Evolutionary conservation across 1,284 basidiomycete species (phyloP), one percentile per base, ranked within the genome.

Genomic region (Ceratobasidium sp.): DNA sequence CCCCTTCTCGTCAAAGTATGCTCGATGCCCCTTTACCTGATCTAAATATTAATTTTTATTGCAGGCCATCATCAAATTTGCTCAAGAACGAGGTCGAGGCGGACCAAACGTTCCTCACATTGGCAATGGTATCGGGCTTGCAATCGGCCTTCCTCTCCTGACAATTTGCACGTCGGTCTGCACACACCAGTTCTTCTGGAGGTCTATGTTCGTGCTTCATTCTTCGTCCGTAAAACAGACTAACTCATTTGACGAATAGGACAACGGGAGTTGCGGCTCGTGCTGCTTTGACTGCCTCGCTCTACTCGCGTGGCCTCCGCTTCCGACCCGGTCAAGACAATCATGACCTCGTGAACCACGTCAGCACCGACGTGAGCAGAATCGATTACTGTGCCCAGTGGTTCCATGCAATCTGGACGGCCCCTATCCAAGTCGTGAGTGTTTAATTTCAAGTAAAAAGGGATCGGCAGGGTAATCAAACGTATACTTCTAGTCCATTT

Each of bases 291-390:
- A 92, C 92, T 70, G 85, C 86, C 52, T 89, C 89, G 0, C 87
- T 93, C 30, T 95, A 93, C 81, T 87, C 89, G 74, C 88, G 91
- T 34, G 86, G 90, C 1, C 84, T 93, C n/a, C 87, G 96, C 18
- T 88, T 89, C 1, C 89, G 89, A 10, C 36, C 28, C 16, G 69
- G 69, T 3, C 84, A 95, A 32, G 88, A 92, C 0, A 94, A 92
- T 76, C 94, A 94, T 45, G 90, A 91, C 78, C 86, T 96, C 43
- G 90, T 96, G 74, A 96, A 94, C 78, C 93, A 96, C 81, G 96
- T 98, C 76, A 95, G 92, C 2, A 96, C 95, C 0, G 96, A 98
- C 80, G 89, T 94, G 36, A 92, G 89, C 18, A 87, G 96, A 45
- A 93, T 98, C 79, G 95, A 97, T 79, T 98, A 96, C 78, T 92